Evolutionary conservation across 148 eudicot genomes (phyloP).

Genomic region (Nepenthes gracilis): DNA sequence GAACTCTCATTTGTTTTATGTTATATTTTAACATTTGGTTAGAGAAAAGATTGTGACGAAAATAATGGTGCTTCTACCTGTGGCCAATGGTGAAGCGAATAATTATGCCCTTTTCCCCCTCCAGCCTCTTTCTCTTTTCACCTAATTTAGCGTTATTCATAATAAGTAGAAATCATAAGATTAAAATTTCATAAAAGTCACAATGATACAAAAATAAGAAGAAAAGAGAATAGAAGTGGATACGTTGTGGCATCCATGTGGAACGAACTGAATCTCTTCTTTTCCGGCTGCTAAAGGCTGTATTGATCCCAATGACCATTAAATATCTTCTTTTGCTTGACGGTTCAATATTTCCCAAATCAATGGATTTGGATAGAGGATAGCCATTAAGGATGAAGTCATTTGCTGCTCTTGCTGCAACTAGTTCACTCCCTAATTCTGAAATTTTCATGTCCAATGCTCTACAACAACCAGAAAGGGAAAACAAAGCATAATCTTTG

Average conservation of each 20-base stretch:
- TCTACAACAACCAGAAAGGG: conserved; percentile 7
- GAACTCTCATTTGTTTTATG: no score
- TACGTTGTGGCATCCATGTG: conserved; percentile 37
- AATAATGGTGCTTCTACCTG: conserved; percentile 7
- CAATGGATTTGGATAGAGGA: conserved; percentile 17
- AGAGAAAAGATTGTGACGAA: neutral
- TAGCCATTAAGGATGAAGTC: conserved; percentile 18
- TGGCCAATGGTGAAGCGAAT: conserved; percentile 30
- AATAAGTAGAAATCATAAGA: neutral
- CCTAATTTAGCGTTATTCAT: conserved; percentile 8
- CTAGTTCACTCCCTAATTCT: conserved; percentile 27
- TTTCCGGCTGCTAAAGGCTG: conserved; percentile 35
- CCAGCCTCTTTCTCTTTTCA: conserved; percentile 17
- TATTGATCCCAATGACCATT: conserved; percentile 31
- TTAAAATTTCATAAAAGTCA: conserved; percentile 1
- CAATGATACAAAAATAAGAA: neutral
- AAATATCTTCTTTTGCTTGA: conserved; percentile 16
- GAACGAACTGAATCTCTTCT: conserved; percentile 33
- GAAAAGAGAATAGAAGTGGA: neutral
- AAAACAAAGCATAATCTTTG: neutral
- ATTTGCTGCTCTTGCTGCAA: conserved; percentile 29
- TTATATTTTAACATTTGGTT: no score
- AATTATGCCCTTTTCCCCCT: conserved; percentile 24
- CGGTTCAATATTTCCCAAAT: neutral
- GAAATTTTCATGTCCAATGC: conserved; percentile 31